Evolutionary conservation across 129 eudicot species (phyloP).

Genomic region (Centrapalus pauciflorus): DNA sequence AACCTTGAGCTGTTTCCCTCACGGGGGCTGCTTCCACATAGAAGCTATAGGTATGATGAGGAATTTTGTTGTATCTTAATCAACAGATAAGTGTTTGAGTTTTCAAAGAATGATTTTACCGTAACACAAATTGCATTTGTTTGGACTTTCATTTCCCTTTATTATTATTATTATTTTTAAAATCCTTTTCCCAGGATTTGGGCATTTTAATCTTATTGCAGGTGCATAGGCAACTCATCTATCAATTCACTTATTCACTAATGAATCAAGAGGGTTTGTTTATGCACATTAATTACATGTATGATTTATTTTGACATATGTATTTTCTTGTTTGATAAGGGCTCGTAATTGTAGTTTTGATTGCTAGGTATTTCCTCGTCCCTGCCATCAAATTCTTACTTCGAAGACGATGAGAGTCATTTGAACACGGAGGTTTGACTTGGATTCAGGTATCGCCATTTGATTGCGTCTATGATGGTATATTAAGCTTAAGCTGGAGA

Average conservation of each 20-base stretch:
- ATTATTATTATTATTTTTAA: too few species aligned
- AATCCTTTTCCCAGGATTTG: slow-evolving; percentile 5
- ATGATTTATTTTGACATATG: not conserved
- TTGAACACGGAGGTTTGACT: not conserved
- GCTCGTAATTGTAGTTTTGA: not conserved
- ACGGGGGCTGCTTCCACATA: slow-evolving; percentile 8
- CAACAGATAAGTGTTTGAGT: slow-evolving; percentile 14
- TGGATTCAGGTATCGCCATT: slow-evolving; percentile 8
- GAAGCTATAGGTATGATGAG: slow-evolving; percentile 20
- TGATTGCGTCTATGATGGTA: too few species aligned
- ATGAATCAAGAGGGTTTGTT: not conserved
- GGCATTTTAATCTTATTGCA: slow-evolving; percentile 7
- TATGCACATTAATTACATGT: not conserved
- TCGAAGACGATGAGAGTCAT: slow-evolving; percentile 1
- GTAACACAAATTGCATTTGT: slow-evolving; percentile 5
- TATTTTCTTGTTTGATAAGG: not conserved
- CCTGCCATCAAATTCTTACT: not conserved
- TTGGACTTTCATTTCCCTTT: too few species aligned
- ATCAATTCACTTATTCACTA: not conserved
- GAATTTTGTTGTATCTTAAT: slow-evolving; percentile 45
- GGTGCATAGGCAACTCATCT: not conserved
- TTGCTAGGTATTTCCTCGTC: slow-evolving; percentile 5
- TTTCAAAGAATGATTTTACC: not conserved
- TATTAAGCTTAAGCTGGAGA: too few species aligned
- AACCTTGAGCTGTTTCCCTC: not conserved